Percentiles rank a stretch among this genome's conserved stretches.
Evolutionary conservation across 805 yeast genomes (phyloP).

Genomic region (Kazachstania martiniae): DNA sequence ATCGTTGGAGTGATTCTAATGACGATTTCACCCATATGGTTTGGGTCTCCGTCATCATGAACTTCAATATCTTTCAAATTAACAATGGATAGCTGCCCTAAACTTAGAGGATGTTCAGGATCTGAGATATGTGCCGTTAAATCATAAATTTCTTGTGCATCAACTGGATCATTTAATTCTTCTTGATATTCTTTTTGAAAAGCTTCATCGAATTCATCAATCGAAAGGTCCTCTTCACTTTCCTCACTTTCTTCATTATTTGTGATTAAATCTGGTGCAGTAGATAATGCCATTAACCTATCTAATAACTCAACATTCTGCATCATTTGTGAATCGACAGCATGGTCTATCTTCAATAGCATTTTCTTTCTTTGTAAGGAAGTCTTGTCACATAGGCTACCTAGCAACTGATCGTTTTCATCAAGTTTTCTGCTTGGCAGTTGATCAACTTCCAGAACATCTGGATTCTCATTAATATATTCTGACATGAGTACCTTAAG

Average conservation of each 20-base stretch:
- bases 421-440: conserved; percentile 57
- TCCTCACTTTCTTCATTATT: conserved; percentile 10
- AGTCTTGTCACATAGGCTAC: conserved; percentile 7
- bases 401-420: conserved; percentile 12
- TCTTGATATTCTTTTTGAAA: conserved; percentile 8
- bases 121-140: conserved; percentile 79
- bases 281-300: conserved; percentile 15
- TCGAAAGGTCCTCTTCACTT: conserved; percentile 6
- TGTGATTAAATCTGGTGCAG: conserved; percentile 16
- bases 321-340: conserved; percentile 16
- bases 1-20: conserved; percentile 93
- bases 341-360: conserved; percentile 18
- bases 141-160: conserved; percentile 83
- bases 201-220: conserved; percentile 6
- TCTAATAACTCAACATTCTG: conserved; percentile 23
- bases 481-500: conserved; percentile 76
- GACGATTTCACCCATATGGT: conserved; percentile 59
- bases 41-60: conserved; percentile 40
- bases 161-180: conserved; percentile 49
- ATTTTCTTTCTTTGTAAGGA: conserved; percentile 17
- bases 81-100: conserved; percentile 91
- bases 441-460: conserved; percentile 60
- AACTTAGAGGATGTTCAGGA: conserved; percentile 93
- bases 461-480: conserved; percentile 86
- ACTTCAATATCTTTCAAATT: conserved; percentile 73